Base-by-base conservation (phyloP, 495 filamentous ascomycete genomes). In the Podospora sp. region DNA sequence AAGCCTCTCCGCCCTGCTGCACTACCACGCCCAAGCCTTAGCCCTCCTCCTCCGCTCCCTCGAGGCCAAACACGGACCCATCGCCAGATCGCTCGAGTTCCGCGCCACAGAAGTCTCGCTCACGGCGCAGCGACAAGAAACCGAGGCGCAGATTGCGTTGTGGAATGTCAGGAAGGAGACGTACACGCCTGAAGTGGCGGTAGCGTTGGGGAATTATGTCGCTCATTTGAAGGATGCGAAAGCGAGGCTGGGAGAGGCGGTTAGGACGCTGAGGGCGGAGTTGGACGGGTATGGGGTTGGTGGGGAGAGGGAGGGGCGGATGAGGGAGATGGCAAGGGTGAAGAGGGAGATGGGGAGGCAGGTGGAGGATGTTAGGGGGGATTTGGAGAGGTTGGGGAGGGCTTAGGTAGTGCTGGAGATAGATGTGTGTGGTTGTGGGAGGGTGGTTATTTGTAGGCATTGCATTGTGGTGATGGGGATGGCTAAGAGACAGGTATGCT, bases 11-110 rank as follows among this genome's bases (percentile, higher is more conserved):
- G 53, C 40, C 1, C 74, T 83, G 5, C 73, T 82, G 0, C 24
- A 68, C 7, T 66, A 60, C 0, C 75, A 79, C 49, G 71, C 77
- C 0, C 59, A 63, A 0, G 72, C 74, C 6, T 63, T 85, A 0
- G 35, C 74, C 0, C 71, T 73, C 3, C 73, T 84, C 0, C 24
- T 82, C 14, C 74, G 74, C 35, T 46, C 75, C 0, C 76, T 84
- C 0, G 80, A 82, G 46, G 71, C 77, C 0, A 91, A 90, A 69
- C 89, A 93, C 77, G 90, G 90, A 49, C 76, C 83, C 3, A 69
- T 91, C 2, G 84, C 90, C 7, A 80, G 89, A 6, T 85, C 85
- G 60, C 78, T 92, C 33, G 84, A 86, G 49, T 78, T 84, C n/a
- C 83, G 85, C 36, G 89, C 89, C 7, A 75, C 82, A 46, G 82